Evolutionary conservation across 805 yeast species (phyloP).

Genomic region (Yamadazyma kitorensis): DNA sequence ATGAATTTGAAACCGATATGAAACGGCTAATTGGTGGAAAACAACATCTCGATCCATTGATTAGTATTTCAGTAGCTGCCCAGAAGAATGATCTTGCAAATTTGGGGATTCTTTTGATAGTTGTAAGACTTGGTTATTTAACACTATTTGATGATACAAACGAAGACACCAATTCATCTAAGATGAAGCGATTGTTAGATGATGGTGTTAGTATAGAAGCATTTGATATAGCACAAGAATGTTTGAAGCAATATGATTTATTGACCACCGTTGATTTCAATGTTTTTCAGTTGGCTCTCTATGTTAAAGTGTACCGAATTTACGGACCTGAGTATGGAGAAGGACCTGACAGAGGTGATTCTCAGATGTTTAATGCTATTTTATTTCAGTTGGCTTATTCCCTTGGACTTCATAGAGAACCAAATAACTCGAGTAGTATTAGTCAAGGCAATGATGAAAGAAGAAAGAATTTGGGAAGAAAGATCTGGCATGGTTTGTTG

Average conservation of each 20-base stretch:
- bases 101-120: constrained; percentile 31
- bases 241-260: constrained; percentile 33
- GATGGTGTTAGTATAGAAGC: constrained; percentile 22
- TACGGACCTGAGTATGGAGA: constrained; percentile 56
- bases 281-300: constrained; percentile 52
- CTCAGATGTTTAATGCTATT: constrained; percentile 54
- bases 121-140: constrained; percentile 32
- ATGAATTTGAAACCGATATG: constrained; percentile 21
- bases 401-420: constrained; percentile 68
- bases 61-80: constrained; percentile 11
- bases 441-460: constrained; percentile 20
- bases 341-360: constrained; percentile 54
- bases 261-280: constrained; percentile 43
- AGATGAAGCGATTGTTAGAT: constrained; percentile 22
- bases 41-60: background rate
- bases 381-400: constrained; percentile 65
- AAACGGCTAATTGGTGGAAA: background rate
- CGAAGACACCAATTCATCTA: constrained; percentile 3
- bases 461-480: constrained; percentile 27
- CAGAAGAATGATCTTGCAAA: constrained; percentile 31
- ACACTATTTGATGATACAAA: constrained; percentile 16
- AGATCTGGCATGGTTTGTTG: constrained; percentile 34
- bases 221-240: constrained; percentile 30
- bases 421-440: too few species aligned
- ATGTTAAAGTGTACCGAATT: constrained; percentile 48